Evolutionary conservation across 1,284 basidiomycete species (phyloP), one percentile per base, ranked within the genome.

Genomic region (Cutaneotrichosporon sp.): DNA sequence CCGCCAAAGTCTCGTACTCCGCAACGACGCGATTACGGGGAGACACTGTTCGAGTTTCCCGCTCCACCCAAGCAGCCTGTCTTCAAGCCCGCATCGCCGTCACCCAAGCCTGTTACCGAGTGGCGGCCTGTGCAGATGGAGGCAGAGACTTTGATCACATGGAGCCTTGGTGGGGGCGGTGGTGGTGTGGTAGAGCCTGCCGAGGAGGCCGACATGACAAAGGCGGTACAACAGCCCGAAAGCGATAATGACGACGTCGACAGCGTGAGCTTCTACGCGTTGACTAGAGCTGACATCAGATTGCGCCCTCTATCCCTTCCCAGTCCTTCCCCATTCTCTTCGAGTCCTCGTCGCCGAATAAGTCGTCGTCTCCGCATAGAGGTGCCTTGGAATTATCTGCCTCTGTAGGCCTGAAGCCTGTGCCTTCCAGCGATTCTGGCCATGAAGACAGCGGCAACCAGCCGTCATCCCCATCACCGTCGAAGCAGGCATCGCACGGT

Each of bases 91-190:
- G 40, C 34, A 1, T 20, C 47, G 9, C 41, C 34, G 1, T 20
- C 47, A 7, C 41, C 41, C 4, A 23, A 34, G 15, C 34, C 43
- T 1, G 15, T 40, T 5, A 21, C 35, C 7, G 46, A 59, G 15
- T 72, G 62, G 58, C 46, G 59, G 37, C 56, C 64, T 0, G 65
- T 69, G 7, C 56, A 63, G 13, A 66, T 69, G 65, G 59, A 68
- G 13, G 52, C 69, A 14, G 69, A 72, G 44, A 72, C 69, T 2
- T 56, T 72, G 14, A 55, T 72, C 47, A 64, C 66, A 2, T 72
- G 69, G 69, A 62, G 62, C 51, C 46, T 62, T 21, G 63, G 58
- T 4, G 57, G 53, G 1, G 53, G 46, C 20, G 63, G 58, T 4
- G 57, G 53, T 3, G 53, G 46, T 3, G 41, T 35, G 8, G 23